A percentile compares a stretch with the other conserved stretches of the same genome.
Conservation (phyloP, 345 rosid species). For the Eucalyptus regnans region DNA sequence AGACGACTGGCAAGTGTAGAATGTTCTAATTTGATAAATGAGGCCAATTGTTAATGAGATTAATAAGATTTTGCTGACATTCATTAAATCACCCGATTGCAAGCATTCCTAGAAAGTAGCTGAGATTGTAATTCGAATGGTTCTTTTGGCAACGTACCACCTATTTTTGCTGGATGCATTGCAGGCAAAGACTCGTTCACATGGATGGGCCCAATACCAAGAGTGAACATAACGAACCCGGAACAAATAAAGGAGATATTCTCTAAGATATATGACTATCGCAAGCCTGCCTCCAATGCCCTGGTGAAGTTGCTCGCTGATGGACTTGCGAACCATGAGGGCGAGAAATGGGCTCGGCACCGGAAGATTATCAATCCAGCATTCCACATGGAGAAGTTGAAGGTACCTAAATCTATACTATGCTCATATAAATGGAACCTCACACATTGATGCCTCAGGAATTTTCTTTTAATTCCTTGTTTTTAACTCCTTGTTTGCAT, state of each 20-base stretch:
- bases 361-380: slow-evolving; percentile 46
- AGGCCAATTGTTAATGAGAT: background rate
- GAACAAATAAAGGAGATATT: slow-evolving; percentile 26
- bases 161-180: background rate
- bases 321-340: slow-evolving; percentile 29
- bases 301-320: slow-evolving; percentile 10
- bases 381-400: slow-evolving; percentile 34
- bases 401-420: slow-evolving; percentile 7
- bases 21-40: background rate
- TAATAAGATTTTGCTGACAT: background rate
- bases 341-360: slow-evolving; percentile 41
- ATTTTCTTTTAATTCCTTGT: background rate
- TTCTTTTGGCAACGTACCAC: background rate
- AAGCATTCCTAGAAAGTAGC: background rate
- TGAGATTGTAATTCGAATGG: background rate
- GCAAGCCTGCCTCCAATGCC: slow-evolving; percentile 7
- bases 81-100: background rate
- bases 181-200: slow-evolving; percentile 28
- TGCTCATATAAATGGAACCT: background rate
- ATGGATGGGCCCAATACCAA: slow-evolving; percentile 30
- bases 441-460: slow-evolving; percentile 1
- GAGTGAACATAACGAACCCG: slow-evolving; percentile 18
- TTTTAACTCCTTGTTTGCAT: background rate
- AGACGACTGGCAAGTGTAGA: background rate
- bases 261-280: slow-evolving; percentile 16